Base-by-base conservation (phyloP, 805 yeast species). In the Metschnikowia proteae region DNA sequence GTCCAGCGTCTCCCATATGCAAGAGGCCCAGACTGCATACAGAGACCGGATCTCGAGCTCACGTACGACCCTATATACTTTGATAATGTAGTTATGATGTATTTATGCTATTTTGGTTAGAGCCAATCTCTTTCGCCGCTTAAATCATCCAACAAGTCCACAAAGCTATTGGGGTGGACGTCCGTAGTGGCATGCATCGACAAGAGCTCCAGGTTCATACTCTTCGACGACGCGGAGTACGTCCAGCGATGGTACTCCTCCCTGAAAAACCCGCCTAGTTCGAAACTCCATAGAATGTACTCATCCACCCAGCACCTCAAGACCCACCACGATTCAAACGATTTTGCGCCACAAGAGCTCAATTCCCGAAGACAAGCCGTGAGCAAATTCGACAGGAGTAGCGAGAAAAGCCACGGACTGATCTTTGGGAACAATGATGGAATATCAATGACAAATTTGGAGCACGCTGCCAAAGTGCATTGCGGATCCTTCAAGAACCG, bases 281-380 rank as follows among this genome's bases (percentile, higher is more conserved):
- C 89, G 26, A 84, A 83, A 48, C 78, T 67, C 82, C 88, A 83
- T 2, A 75, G 75, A 51, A 84, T 68, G 75, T 80, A 85, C 59
- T 86, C 92, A 58, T 83, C 88, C 5, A 82, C 69, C 90, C 92
- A 86, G 61, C 89, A 82, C 48, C 86, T 71, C 3, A 84, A 71
- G 38, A 80, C 74, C 88, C 89, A 85, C 92, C 92, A 86, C 2
- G 82, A 79, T 7, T 82, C 82, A 60, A 86, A 83, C 1, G 84
- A 77, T 38, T 75, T 74, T 6, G 82, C 82, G 2, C 82, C 82
- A 25, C 70, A 71, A 48, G 80, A 66, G 31, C 85, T 78, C 50
- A 85, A 74, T 56, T 84, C 88, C 51, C 88, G 69, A 36, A 83
- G 65, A 17, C 84, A 78, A 10, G 82, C 73, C 5, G 86, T 82